Base-by-base conservation (phyloP, 2,329 filamentous ascomycete genomes). In the Botryotinia narcissicola region DNA sequence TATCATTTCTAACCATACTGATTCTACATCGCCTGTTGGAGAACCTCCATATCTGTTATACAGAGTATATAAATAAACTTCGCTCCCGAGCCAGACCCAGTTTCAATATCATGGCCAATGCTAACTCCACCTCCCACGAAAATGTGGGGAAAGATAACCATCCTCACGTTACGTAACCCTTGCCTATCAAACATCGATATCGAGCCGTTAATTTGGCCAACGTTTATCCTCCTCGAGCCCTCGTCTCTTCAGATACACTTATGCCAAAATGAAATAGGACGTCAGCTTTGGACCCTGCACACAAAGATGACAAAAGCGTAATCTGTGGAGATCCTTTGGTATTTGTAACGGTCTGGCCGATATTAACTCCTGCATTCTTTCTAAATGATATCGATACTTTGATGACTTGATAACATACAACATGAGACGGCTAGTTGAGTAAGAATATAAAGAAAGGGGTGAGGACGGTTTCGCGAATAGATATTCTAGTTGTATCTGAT, bases 121-220 rank as follows among this genome's bases (percentile, higher is more conserved):
- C 32, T 9, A 64, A 57, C 66, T 32, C 66, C 66, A 68, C 48
- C 42, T 42, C 35, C 48, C 35, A 37, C 48, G 16, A 57, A 68
- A 57, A 68, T 68, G 25, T 68, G 66, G 66, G 35, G 66, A 68
- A 29, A 68, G 66, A 68, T 68, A 68, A 68, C 66, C 48, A 42
- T n/a, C 48, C 25, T 66, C 18, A 22, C 7, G 57, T 57, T 68
- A 57, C 66, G 66, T 68, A 68, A 54, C 25, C 66, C 48, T 40
- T 32, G 20, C 35, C 66, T 57, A 57, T 68, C 66, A 14, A 66
- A 66, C 35, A 48, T 35, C 29, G 40, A 42, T 42, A 68, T 42
- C 66, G 29, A 54, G 61, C 12, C 40, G n/a, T 22, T 9, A 35
- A 35, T 5, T 60, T 20, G 9, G 5, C n/a, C 22, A 61, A 61